phyloP scores from a whole-genome alignment of 805 yeast species.

The Cyberlindnera xylosilytica region DNA sequence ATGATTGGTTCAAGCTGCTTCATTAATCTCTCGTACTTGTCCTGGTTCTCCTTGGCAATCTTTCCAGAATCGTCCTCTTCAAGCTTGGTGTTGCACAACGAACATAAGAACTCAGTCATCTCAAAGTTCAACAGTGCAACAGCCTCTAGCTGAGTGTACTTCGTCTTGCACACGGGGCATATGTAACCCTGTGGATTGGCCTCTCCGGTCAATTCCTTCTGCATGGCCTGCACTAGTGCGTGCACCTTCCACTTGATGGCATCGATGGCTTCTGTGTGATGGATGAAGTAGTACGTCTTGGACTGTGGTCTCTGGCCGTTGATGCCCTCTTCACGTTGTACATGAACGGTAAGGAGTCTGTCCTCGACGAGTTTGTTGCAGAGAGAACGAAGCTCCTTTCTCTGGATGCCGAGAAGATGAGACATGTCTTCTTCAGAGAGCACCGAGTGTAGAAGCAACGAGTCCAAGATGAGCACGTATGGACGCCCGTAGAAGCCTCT shows the following conservation, averaged over 20 bases:
- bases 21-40: slow-evolving; percentile 79
- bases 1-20: slow-evolving; percentile 86
- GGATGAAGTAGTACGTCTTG: slow-evolving; percentile 82
- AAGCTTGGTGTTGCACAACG: slow-evolving; percentile 71
- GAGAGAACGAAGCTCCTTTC: slow-evolving; percentile 80
- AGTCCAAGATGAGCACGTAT: slow-evolving; percentile 83
- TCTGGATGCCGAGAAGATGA: slow-evolving; percentile 74
- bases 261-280: slow-evolving; percentile 90
- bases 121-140: slow-evolving; percentile 78
- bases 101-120: slow-evolving; percentile 77
- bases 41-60: slow-evolving; percentile 78
- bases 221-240: slow-evolving; percentile 71
- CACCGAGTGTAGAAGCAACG: slow-evolving; percentile 82
- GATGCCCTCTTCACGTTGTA: slow-evolving; percentile 62
- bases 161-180: slow-evolving; percentile 81
- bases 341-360: slow-evolving; percentile 66
- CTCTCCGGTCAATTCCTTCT: slow-evolving; percentile 79
- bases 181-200: slow-evolving; percentile 92
- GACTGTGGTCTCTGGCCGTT: slow-evolving; percentile 59
- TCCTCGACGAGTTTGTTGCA: slow-evolving; percentile 85
- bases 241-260: slow-evolving; percentile 96
- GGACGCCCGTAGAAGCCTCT: slow-evolving; percentile 85
- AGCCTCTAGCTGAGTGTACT: slow-evolving; percentile 85
- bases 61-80: slow-evolving; percentile 87
- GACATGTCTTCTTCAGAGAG: slow-evolving; percentile 89